Percentiles rank a stretch among this genome's conserved stretches.
phyloP scores from a whole-genome alignment of 352 stramenopile species.

The Globisporangium nunn region DNA sequence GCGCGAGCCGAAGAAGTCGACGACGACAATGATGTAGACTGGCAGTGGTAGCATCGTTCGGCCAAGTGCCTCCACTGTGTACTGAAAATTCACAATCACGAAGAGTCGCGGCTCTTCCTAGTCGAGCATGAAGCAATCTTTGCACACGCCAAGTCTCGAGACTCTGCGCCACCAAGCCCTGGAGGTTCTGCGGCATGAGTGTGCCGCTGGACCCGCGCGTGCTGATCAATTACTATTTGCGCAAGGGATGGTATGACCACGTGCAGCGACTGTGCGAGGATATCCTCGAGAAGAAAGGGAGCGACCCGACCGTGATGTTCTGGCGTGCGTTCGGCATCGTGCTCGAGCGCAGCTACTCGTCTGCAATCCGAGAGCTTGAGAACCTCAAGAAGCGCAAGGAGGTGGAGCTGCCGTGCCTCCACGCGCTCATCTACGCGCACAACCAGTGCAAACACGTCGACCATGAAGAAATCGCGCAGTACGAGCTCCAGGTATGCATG shows the following conservation, averaged over 20 bases:
- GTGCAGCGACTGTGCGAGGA: conserved; percentile 76
- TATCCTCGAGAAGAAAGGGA: conserved; percentile 77
- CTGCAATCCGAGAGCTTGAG: conserved; percentile 82
- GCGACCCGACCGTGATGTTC: conserved; percentile 73
- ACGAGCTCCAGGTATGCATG: conserved; percentile 76
- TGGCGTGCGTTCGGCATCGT: conserved; percentile 82
- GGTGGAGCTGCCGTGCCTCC: conserved; percentile 72
- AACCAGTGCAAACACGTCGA: conserved; percentile 73
- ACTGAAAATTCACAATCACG: too few species aligned
- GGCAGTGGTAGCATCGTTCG: conserved; percentile 18
- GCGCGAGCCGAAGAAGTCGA: conserved; percentile 37
- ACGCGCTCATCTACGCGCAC: conserved; percentile 73
- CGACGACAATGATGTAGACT: conserved; percentile 27
- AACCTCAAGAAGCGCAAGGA: conserved; percentile 72
- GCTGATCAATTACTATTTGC: conserved; percentile 85
- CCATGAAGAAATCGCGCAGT: conserved; percentile 68
- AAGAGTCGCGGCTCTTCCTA: background rate
- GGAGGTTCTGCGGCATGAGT: conserved; percentile 1
- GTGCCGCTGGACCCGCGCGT: conserved; percentile 45
- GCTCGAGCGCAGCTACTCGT: conserved; percentile 69
- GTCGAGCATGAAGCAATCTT: background rate
- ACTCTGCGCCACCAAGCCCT: background rate
- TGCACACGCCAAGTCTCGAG: background rate
- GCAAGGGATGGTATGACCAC: conserved; percentile 85
- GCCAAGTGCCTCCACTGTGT: too few species aligned